Percentiles rank a stretch among this genome's conserved stretches.
Conservation (phyloP, 768 basidiomycete genomes). For the Tulasnella calospora region DNA sequence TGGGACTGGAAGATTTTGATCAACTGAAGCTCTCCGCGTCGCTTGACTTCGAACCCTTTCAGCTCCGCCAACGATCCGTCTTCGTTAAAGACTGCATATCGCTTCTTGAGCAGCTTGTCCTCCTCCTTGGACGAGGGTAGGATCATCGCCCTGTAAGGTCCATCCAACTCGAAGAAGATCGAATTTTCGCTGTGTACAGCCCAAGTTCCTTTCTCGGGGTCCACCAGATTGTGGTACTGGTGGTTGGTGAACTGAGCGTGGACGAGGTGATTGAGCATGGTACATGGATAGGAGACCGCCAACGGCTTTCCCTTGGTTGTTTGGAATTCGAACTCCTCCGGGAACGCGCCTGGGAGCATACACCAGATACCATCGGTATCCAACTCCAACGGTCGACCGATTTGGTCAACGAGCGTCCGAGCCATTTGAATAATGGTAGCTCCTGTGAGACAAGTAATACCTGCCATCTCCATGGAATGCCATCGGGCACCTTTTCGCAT, state of each 20-base stretch:
- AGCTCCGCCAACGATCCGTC: constrained; percentile 96
- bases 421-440: constrained; percentile 99
- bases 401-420: constrained; percentile 91
- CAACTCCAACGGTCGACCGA: constrained; percentile 92
- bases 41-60: constrained; percentile 98
- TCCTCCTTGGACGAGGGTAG: constrained; percentile 98
- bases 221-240: constrained; percentile 86
- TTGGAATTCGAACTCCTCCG: constrained; percentile 96
- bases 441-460: constrained; percentile 96
- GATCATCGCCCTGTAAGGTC: constrained; percentile 98
- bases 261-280: constrained; percentile 98
- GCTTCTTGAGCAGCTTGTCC: constrained; percentile 96
- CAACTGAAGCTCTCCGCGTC: constrained; percentile 92
- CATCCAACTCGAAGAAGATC: constrained; percentile 98
- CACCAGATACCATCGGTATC: constrained; percentile 99
- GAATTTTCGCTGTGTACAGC: constrained; percentile 89
- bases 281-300: constrained; percentile 92
- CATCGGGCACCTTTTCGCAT: constrained; percentile 99
- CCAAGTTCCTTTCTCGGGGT: constrained; percentile 80
- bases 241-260: constrained; percentile 94
- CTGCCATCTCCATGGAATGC: constrained; percentile 99
- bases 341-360: constrained; percentile 97
- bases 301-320: constrained; percentile 81
- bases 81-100: constrained; percentile 98
- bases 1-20: constrained; percentile 99